Base-by-base conservation (phyloP, 305 asterid genomes). In the Fraxinus sp. region DNA sequence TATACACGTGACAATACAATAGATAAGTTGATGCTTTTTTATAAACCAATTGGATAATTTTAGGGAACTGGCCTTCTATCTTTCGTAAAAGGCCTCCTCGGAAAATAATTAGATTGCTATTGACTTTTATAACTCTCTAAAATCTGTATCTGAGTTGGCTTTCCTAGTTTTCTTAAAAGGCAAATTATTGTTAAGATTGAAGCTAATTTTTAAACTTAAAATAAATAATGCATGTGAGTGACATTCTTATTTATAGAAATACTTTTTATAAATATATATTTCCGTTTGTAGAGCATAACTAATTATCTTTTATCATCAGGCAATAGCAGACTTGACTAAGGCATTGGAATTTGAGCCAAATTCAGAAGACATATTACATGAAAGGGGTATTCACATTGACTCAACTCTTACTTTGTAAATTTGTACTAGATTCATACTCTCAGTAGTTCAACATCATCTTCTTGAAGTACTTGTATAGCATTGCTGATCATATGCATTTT, bases 241-340 rank as follows among this genome's bases (percentile, higher is more conserved):
- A 8, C 33, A 64, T 26, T 32, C 39, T 71, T 71, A 5, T 16
- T 14, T 16, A 32, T 16, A 71, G 76, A 71, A n/a, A 32, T 71
- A 32, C 11, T 14, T 16, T 3, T 30, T 14, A 14, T 71, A 71
- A 30, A 32, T 32, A 32, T 70, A 37, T 75, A 26, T 57, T 52
- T 24, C 30, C 62, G 43, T 26, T 16, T 39, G 33, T 75, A 37
- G 57, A 28, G 32, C 83, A 16, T 77, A 62, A 37, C 76, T 77
- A 75, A 86, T 73, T 80, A 16, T 82, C 52, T 86, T 85, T 81
- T 77, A 35, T 82, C 85, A 82, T 81, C 95, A 97, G 99, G 99
- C 98, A 86, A 93, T 97, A 87, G 86, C 92, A 37, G 99, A 97
- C 90, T 87, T 97, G 94, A 93, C 98, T 30, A 95, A 95, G 90